Evolutionary conservation across 805 yeast species (phyloP), one percentile per base, ranked within the genome.

Genomic region (Candida saitoana): DNA sequence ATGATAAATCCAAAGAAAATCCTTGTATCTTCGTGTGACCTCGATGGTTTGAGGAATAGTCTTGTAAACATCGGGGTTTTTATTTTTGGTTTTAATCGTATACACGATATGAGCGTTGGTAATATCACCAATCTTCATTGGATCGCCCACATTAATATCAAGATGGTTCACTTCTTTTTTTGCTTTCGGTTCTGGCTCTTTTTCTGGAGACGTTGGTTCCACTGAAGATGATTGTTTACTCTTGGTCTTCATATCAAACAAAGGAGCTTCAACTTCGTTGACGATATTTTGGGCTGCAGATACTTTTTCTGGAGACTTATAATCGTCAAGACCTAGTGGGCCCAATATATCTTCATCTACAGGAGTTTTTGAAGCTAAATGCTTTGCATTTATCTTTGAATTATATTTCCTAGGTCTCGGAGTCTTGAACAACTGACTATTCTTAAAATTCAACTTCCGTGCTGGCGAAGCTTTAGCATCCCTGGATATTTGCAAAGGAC

Each of bases 1-100:
- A 49, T 87, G 87, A 60, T 89, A 91, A 9, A 93, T 71, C 98
- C 98, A 91, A 46, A 96, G 69, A 63, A 93, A 91, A 61, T 93
- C 99, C 40, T 82, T 79, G 62, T 91, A 93, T 49, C 99, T 75
- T 57, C 99, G 73, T 4, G 87, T 77, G 0, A 90, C 97, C 4
- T 49, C 44, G 29, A 37, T 43, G 43, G 47, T 50, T 11, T 68
- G 47, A 11, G 38, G 38, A 24, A 36, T 24, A n/a, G 25, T n/a
- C 15, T 36, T 36, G 18, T 20, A 36, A 8, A 24, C 31, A 3
- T 65, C 51, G 1, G 63, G 60, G 9, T 76, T 73, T 38, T 71
- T 68, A 6, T 87, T 74, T 38, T 63, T 73, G 12, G 95, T 79
- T 25, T 75, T 76, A 17, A 93, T 87, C 2, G 84, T 77, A 61